Conservation (phyloP, 176 grass and related monocot species). For the Triticum turgidum region DNA sequence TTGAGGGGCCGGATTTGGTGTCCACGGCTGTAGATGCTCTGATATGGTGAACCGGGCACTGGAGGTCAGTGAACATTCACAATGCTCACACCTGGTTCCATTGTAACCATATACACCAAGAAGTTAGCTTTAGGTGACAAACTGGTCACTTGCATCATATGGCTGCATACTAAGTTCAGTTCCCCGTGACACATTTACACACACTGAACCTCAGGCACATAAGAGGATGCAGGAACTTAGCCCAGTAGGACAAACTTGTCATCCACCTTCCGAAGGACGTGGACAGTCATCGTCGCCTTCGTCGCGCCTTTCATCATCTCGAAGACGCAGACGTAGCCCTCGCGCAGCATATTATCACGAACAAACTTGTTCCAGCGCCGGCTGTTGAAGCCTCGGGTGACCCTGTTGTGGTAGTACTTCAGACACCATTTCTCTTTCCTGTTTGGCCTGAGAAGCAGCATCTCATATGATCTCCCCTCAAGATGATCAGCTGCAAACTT, state of each 20-base stretch:
- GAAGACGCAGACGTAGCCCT: slow-evolving; percentile 33
- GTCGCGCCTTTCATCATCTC: slow-evolving; percentile 32
- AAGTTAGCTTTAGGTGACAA: background rate
- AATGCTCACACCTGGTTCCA: background rate
- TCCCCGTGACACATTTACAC: background rate
- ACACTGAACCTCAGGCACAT: background rate
- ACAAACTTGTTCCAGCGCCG: slow-evolving; percentile 35
- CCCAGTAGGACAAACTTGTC: background rate
- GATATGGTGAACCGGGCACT: background rate
- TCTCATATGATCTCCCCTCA: slow-evolving; percentile 6
- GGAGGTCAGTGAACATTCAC: background rate
- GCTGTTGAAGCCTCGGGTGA: background rate
- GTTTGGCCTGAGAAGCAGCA: slow-evolving; percentile 27
- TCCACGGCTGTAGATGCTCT: too few relatives aligned
- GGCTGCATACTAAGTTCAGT: background rate
- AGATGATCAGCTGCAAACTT: slow-evolving; percentile 42
- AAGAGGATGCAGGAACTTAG: background rate
- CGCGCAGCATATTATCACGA: slow-evolving; percentile 1
- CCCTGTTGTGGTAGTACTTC: background rate
- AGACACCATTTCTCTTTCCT: slow-evolving; percentile 23
- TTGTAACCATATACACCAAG: too few relatives aligned
- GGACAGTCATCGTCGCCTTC: slow-evolving; percentile 26
- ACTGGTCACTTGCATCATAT: background rate
- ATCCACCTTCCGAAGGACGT: slow-evolving; percentile 7
- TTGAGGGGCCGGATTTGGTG: too few relatives aligned